Percentiles rank a stretch among this genome's conserved stretches.
phyloP scores from a whole-genome alignment of 2,329 filamentous ascomycete species.

The Chaetoscypha palmicola region DNA sequence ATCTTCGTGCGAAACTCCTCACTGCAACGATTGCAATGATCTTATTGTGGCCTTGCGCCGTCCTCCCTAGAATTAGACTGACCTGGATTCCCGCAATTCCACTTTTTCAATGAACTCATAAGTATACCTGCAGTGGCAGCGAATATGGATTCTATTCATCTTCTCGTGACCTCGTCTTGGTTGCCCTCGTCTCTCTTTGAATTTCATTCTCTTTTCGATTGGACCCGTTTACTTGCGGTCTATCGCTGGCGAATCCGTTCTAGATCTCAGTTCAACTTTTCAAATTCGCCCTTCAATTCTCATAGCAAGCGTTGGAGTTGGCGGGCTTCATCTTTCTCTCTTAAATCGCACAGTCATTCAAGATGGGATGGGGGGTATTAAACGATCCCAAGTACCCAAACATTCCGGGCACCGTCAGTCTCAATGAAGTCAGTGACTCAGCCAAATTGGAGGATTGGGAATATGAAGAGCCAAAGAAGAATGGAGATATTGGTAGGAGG shows the following conservation, averaged over 20 bases:
- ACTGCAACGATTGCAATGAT: neutral
- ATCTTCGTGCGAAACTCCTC: neutral
- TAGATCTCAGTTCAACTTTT: conserved; percentile 8
- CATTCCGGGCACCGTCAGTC: conserved; percentile 25
- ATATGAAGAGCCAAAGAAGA: conserved; percentile 32
- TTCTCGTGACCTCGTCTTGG: conserved; percentile 3
- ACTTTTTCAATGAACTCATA: conserved; percentile 5
- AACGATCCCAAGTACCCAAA: conserved; percentile 26
- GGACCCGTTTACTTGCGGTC: conserved; percentile 12
- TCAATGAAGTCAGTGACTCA: conserved; percentile 19
- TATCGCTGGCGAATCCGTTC: conserved; percentile 23
- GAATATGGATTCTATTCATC: conserved; percentile 3
- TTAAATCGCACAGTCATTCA: neutral
- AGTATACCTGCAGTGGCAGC: conserved; percentile 2
- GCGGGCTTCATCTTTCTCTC: conserved; percentile 7
- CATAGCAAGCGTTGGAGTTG: conserved; percentile 10
- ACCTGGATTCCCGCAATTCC: neutral
- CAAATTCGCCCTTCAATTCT: conserved; percentile 11
- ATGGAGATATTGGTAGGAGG: conserved; percentile 37
- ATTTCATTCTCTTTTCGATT: conserved; percentile 2
- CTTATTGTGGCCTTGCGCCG: neutral
- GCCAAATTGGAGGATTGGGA: conserved; percentile 20
- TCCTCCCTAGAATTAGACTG: neutral
- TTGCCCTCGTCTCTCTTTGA: conserved; percentile 1
- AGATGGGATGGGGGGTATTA: conserved; percentile 26